Evolutionary conservation across 352 stramenopile genomes (phyloP), one percentile per base, ranked within the genome.

Genomic region (Globisporangium takayamanum): DNA sequence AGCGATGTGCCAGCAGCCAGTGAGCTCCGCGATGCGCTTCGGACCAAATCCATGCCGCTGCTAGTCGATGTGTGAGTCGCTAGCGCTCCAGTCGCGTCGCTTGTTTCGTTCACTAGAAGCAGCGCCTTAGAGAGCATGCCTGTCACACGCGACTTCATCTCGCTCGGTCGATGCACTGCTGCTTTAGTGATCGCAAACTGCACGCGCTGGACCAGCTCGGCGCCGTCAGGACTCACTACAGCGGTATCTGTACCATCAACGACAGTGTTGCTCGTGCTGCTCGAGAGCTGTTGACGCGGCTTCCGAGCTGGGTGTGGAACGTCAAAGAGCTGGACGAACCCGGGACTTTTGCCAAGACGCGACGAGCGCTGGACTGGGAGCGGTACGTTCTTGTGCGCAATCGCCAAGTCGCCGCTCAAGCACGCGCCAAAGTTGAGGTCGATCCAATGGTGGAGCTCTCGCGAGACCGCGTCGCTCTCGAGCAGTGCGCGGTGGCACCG

Each of bases 371-470:
- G 65, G 4, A 74, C 70, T n/a, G 70, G 61, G 0, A 98, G 66
- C 5, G 90, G 90, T 0, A 98, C 83, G 52, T 98, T 98, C 67
- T 97, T 98, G 55, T 95, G 77, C 4, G 68, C 62, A 15, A 97
- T 70, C 18, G 92, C 90, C 28, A 65, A 67, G 12, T 92, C 72
- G 5, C 92, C 92, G 52, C 68, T 83, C 20, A 98, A 67, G 11
- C 74, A 76, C 26, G 83, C 76, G 3, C 96, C 96, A 66, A 99
- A 99, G 61, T 95, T 98, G n/a, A 99, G 69, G 62, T 98, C 93
- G 60, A 99, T 98, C 96, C 96, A 99, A 16, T 76, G 63, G 66
- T 98, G 95, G 6, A 99, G 66, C 12, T 84, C 54, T 3, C 42
- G 42, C 18, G 88, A 97, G 7, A 98, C 93, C 25, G 89, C 49